Conservation (phyloP, 179 eudicot genomes). For the Silene coronaria region DNA sequence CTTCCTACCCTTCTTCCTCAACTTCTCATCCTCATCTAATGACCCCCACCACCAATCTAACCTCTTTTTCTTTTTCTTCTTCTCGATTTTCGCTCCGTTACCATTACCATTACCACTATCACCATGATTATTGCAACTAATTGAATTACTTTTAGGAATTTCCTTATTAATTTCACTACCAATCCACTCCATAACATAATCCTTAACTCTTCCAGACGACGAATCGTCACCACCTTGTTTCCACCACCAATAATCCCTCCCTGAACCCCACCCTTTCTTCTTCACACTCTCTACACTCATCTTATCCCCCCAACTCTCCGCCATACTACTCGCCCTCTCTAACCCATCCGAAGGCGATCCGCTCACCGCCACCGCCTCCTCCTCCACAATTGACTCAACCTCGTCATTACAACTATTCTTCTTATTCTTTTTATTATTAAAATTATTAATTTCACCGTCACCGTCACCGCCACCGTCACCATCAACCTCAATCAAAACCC, state of each 20-base stretch:
- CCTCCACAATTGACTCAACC: constrained; percentile 22
- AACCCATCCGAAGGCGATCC: constrained; percentile 53
- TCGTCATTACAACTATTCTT: constrained; percentile 8
- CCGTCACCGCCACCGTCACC: constrained; percentile 32
- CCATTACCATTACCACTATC: not conserved
- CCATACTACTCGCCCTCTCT: constrained; percentile 57
- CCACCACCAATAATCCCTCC: constrained; percentile 87
- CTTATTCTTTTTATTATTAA: not conserved
- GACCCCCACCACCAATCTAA: constrained; percentile 76
- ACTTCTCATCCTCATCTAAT: constrained; percentile 36
- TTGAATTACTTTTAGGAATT: constrained; percentile 40
- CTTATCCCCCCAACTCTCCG: constrained; percentile 54
- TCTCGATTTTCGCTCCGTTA: constrained; percentile 2
- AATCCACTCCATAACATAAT: constrained; percentile 95
- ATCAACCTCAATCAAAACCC: constrained; percentile 32
- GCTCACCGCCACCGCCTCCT: constrained; percentile 36
- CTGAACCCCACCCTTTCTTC: constrained; percentile 44
- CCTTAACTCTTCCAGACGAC: constrained; percentile 61
- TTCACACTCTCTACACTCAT: constrained; percentile 62
- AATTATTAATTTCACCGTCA: constrained; percentile 19
- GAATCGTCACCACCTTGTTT: constrained; percentile 58
- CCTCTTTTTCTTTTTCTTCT: constrained; percentile 50
- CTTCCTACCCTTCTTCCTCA: constrained; percentile 48
- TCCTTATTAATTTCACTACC: constrained; percentile 84
- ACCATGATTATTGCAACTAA: not conserved